Evolutionary conservation across 768 basidiomycete species (phyloP), one percentile per base, ranked within the genome.

Genomic region (Boletus tylopilopsis): DNA sequence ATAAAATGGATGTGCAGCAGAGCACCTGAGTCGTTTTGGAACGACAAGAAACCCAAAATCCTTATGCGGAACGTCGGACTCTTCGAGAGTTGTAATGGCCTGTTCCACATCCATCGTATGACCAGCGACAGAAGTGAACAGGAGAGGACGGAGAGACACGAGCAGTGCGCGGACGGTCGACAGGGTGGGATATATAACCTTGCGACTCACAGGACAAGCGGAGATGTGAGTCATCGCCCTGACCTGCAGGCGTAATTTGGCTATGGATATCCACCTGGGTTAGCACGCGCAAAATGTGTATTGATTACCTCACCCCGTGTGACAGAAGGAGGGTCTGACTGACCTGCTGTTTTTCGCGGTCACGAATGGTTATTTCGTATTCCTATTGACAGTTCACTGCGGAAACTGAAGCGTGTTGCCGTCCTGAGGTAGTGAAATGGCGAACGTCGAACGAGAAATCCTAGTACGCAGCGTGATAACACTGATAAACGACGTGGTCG

Each of bases 101-200:
- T 30, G 54, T 36, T 60, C 55, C 34, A 51, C 36, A 39, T 58
- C 59, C 59, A 61, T 60, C 45, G 18, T 37, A 12, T 15, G 30
- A 51, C 50, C 42, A 45, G 45, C 30, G 40, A 54, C 10, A 44
- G 41, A 47, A 40, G 7, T 19, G 35, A 30, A 46, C 38, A 24
- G n/a, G 36, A 39, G 22, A 25, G 18, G 27, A 23, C 18, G 32
- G 29, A 30, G n/a, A 34, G 24, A 36, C 44, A 53, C 54, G 30
- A 41, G 46, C 16, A 40, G 21, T 30, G 21, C 41, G 30, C n/a
- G 15, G 33, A 29, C 7, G 21, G 52, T 50, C 23, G 33, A 36
- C 35, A 33, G n/a, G 32, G 10, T 33, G 50, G 46, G 39, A 25
- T 50, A 53, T 61, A 55, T 58, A 52, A 51, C 37, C 34, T 39